phyloP scores from a whole-genome alignment of 2,329 filamentous ascomycete species.

The Nothomitra cinnamomea region DNA sequence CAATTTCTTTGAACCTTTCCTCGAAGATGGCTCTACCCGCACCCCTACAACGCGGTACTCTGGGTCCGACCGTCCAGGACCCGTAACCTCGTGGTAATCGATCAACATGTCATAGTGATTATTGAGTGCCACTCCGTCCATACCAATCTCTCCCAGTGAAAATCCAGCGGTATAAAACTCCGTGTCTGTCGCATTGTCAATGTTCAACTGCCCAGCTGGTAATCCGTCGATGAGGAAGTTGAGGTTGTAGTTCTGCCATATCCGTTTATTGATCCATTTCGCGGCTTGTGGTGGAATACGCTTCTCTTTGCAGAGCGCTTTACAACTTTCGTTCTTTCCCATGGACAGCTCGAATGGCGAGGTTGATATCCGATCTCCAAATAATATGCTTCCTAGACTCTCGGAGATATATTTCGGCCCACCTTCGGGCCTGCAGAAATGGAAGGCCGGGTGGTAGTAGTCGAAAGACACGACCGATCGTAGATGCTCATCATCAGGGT shows the following conservation, averaged over 20 bases:
- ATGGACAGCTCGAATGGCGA: conserved; percentile 84
- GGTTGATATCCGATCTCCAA: conserved; percentile 94
- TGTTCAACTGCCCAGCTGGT: conserved; percentile 70
- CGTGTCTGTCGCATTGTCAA: conserved; percentile 57
- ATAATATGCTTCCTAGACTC: conserved; percentile 87
- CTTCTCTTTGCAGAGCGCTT: conserved; percentile 51
- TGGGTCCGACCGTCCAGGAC: conserved; percentile 37
- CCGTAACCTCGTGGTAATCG: conserved; percentile 66
- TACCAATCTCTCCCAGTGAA: conserved; percentile 46
- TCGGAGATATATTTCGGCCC: conserved; percentile 70
- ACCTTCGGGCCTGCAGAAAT: conserved; percentile 67
- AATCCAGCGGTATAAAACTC: conserved; percentile 89
- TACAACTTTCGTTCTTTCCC: conserved; percentile 75
- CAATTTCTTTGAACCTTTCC: conserved; percentile 36
- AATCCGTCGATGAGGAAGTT: conserved; percentile 95
- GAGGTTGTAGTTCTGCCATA: conserved; percentile 72
- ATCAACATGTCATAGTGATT: conserved; percentile 93
- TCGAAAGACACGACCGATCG: conserved; percentile 92
- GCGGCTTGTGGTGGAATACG: conserved; percentile 50
- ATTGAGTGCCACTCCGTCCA: conserved; percentile 49
- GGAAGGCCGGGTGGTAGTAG: conserved; percentile 79
- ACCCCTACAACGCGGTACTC: conserved; percentile 85
- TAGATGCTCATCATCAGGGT: conserved; percentile 58
- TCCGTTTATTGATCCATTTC: conserved; percentile 66
- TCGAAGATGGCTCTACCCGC: conserved; percentile 66